Percentiles rank a stretch among this genome's conserved stretches.
Conservation (phyloP, 495 filamentous ascomycete species). For the Talaromyces adpressus region DNA sequence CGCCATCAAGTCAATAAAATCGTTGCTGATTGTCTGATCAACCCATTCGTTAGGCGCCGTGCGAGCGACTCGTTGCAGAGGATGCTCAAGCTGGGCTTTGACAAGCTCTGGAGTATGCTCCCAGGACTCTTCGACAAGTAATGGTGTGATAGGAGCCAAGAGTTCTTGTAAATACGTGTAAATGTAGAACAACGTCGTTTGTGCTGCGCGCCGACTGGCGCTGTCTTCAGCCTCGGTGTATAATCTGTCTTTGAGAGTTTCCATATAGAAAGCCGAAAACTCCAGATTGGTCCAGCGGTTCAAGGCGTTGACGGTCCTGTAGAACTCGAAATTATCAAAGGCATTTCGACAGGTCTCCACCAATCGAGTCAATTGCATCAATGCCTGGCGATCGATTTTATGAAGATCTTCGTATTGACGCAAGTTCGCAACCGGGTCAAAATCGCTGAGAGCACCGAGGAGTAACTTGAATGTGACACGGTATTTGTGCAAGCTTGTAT, state of each 20-base stretch:
- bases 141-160: conserved; percentile 72
- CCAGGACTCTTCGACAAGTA: conserved; percentile 87
- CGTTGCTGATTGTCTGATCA: conserved; percentile 29
- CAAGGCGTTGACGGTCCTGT: conserved; percentile 63
- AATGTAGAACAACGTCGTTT: conserved; percentile 65
- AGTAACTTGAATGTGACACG: conserved; percentile 83
- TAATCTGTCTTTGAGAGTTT: conserved; percentile 80
- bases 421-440: conserved; percentile 25
- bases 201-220: conserved; percentile 43
- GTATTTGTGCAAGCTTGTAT: conserved; percentile 73
- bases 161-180: conserved; percentile 65
- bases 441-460: conserved; percentile 68
- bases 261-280: conserved; percentile 90
- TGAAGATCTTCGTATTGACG: conserved; percentile 36
- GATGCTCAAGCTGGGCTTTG: conserved; percentile 41
- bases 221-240: conserved; percentile 67
- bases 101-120: conserved; percentile 61
- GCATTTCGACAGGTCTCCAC: conserved; percentile 51
- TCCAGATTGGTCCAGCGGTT: conserved; percentile 75
- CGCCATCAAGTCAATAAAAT: conserved; percentile 51
- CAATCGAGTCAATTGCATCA: conserved; percentile 62
- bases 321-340: conserved; percentile 71
- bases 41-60: conserved; percentile 29
- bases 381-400: conserved; percentile 64
- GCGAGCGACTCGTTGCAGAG: conserved; percentile 30